These are phyloP conservation scores for Lactifluus subvellereus DNA, from an alignment of 768 basidiomycete species.

Conservation along the genomic window DNA sequence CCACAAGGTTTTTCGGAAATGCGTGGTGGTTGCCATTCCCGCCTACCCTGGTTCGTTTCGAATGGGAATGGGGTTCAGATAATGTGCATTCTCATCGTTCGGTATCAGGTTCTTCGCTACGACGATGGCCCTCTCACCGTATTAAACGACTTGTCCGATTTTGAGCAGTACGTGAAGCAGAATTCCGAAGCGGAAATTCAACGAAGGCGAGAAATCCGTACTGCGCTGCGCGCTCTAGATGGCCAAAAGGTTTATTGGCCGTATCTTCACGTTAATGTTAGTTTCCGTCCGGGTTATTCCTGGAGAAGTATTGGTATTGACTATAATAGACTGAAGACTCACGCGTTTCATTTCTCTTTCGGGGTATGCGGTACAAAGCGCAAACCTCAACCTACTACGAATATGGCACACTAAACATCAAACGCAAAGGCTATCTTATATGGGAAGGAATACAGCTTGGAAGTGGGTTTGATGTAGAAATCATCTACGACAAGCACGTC, in stretches of 20 bases:
- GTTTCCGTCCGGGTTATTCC: constrained; percentile 15
- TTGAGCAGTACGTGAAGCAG: constrained; percentile 56
- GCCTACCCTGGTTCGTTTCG: constrained; percentile 49
- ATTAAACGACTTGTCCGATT: constrained; percentile 42
- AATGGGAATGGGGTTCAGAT: neutral
- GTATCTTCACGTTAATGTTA: constrained; percentile 51
- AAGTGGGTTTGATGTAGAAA: constrained; percentile 60
- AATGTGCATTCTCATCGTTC: neutral
- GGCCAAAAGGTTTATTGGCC: constrained; percentile 58
- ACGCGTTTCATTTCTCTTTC: constrained; percentile 40
- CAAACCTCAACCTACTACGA: constrained; percentile 43
- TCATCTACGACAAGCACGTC: constrained; percentile 52
- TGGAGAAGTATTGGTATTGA: constrained; percentile 3
- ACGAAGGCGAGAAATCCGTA: constrained; percentile 49
- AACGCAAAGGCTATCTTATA: constrained; percentile 44
- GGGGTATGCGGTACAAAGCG: constrained; percentile 45
- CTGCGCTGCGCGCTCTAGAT: constrained; percentile 61
- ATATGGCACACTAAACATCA: constrained; percentile 45
- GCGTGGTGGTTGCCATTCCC: constrained; percentile 81
- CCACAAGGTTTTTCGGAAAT: constrained; percentile 60
- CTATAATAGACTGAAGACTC: constrained; percentile 42
- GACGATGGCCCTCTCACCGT: constrained; percentile 52
- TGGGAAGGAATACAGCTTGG: constrained; percentile 54
- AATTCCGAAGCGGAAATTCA: constrained; percentile 48
- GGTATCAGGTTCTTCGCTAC: constrained; percentile 54